Base-by-base conservation (phyloP, 495 filamentous ascomycete genomes). In the Halenospora varia region DNA sequence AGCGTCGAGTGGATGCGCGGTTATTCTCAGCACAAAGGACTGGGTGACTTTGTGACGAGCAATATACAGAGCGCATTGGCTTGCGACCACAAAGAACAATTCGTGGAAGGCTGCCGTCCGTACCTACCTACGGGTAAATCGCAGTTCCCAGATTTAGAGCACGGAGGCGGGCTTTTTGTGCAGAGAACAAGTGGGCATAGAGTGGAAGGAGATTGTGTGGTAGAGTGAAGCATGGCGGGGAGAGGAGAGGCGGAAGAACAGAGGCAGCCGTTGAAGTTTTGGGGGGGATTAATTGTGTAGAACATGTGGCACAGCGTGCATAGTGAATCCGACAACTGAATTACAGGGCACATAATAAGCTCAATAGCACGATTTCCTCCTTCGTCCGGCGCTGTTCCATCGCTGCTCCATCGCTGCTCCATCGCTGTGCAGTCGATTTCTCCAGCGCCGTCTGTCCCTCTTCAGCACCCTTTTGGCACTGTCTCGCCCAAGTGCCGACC, bases 1-100 rank as follows among this genome's bases (percentile, higher is more conserved):
- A 45, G 8, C 8, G 8, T 45, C 17, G 35, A 20, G 22, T 23
- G 51, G 26, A 13, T 13, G 41, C 26, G 19, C 51, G 51, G 51
- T 41, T 53, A 53, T 53, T 53, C 25, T 53, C 51, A 24, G 11
- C 29, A 53, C 51, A 53, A 53, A 53, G 51, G 51, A 41, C 17
- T 40, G 42, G n/a, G 42, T 25, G 53, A 35, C 23, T 41, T 35
- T 22, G 25, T 17, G 18, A 42, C 13, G 18, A 6, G 2, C 17
- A 4, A 35, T 23, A 45, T 45, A 15, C 42, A 45, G 42, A 45
- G 13, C 42, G 42, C 18, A 45, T 20, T 45, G 11, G 20, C 11
- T 44, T 46, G 49, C 23, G 23, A 22, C 23, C 35, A 41, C 46
- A 56, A 51, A 57, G 55, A 57, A 18, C 11, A n/a, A 10, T 8